Evolutionary conservation across 169 alveolate genomes (phyloP), one percentile per base, ranked within the genome.

Genomic region (Amoebophrya sp.): DNA sequence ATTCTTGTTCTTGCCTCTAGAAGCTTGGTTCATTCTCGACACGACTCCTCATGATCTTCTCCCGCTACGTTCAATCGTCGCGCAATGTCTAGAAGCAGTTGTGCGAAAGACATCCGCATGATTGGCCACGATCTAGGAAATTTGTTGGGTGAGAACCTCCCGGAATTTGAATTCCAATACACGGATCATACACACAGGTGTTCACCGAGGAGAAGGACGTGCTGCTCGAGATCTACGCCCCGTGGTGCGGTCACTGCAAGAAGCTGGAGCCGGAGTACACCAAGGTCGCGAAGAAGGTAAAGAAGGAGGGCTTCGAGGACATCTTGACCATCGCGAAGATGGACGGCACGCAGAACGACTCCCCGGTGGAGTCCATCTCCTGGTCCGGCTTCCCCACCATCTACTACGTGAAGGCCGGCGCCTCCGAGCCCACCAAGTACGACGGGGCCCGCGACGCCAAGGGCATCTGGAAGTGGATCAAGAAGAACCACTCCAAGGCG

Each of bases 231-330:
- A 97, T 97, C 93, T 97, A 97, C 92, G 99, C 99, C 41, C 99
- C 99, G 53, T 97, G 99, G 99, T 97, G 99, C 93, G 98, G 98
- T 38, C 98, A 97, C 96, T 98, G 99, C 96, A 98, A 98, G 93
- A 92, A 96, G 93, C 95, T 98, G 47, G 98, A 97, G 83, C 98
- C 99, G 38, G 92, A 92, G 38, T 95, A 94, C 95, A 93, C 90
- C 66, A 93, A 95, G 66, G 93, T 95, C 41, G 97, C 98, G 40
- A 89, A 93, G 66, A 93, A 97, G 92, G 91, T 96, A 92, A 93
- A 93, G 92, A 94, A 93, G 90, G 95, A 95, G 91, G 66, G 66
- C 66, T 47, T 47, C 66, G 66, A 47, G 66, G 95, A 93, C 41
- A 95, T 94, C 92, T 83, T 97, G 47, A 95, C 96, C 47, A 95